Evolutionary conservation across 768 basidiomycete species (phyloP), one percentile per base, ranked within the genome.

Genomic region (Xerocomellus amylosporus): DNA sequence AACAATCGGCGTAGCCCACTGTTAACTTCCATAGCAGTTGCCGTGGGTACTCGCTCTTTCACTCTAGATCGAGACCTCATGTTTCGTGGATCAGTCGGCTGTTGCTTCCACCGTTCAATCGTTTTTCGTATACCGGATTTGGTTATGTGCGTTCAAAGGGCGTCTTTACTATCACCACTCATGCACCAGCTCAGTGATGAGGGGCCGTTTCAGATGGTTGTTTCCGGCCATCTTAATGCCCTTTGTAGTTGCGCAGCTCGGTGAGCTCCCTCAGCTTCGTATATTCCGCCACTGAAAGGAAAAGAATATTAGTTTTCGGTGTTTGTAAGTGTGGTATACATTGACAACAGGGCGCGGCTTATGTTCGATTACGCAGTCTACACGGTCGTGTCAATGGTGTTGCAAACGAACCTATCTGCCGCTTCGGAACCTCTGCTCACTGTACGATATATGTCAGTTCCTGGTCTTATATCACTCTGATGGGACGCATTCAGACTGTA

Each of bases 41-140:
- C 56, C 36, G 66, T 65, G 48, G 54, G 65, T 38, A 26, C 36
- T n/a, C 6, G 8, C 20, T 45, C 28, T 31, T 41, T 41, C 20
- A 37, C 31, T 55, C 45, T 36, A 14, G 49, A 58, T 24, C 34
- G 9, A 26, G 26, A 24, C 55, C 63, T 67, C 56, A 62, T 53
- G 54, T 48, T 48, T 12, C 19, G 4, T 36, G 51, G 38, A 33
- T 28, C 44, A 68, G 65, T 62, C 63, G 12, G 34, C 46, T 5
- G 54, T 66, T 56, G 58, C 60, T n/a, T 49, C 48, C 40, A 43
- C 65, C 10, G 62, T 61, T 28, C 62, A 66, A 39, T 62, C 63
- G 20, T 65, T 60, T 51, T 66, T 67, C 59, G 62, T 64, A 52
- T 65, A 54, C 51, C 60, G 63, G 15, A 60, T 67, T 38, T 66